Base-by-base conservation (phyloP, 441 rosid species). In the Cnidoscolus chayamansa region DNA sequence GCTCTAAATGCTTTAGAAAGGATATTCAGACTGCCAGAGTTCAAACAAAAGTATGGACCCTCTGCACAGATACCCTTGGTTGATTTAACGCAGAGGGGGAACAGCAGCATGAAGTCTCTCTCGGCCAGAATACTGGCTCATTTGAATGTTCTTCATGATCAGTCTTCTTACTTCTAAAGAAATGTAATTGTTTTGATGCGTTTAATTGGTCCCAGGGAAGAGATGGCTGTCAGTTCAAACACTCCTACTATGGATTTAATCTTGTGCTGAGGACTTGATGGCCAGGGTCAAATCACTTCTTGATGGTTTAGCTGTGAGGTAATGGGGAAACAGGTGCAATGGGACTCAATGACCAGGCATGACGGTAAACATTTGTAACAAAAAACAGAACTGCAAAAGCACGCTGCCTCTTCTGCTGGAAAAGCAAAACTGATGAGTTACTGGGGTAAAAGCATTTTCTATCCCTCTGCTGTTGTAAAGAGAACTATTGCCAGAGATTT, bases 61-160 rank as follows among this genome's bases (percentile, higher is more conserved):
- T 72, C 86, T 54, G 90, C 90, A 55, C 90, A 86, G 76, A 80
- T 79, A 78, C 86, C 85, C 58, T 77, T 88, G 60, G 89, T 88
- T 63, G 90, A 88, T 70, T 72, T 88, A 74, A 86, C 90, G 7
- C 90, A 83, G 77, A 78, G 88, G 17, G 93, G 90, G 32, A 86
- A 68, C 77, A 78, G 76, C 63, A 85, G 72, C 31, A 74, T 80
- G 84, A 88, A 80, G 81, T 85, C 90, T 61, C 83, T 86, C 67
- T 72, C 93, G 0, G 93, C 93, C 71, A 80, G 86, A 71, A 81
- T 84, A 72, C 89, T 88, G 59, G 89, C 93, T 78, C 90, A 85
- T 75, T 76, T 88, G 84, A 79, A 88, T 69, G 86, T 86, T 61
- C 89, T 88, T 72, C 90, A 81, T 53, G 83, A 85, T 11, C 89